Evolutionary conservation across 768 basidiomycete species (phyloP).

Genomic region (Phlebiopsis gigantea): DNA sequence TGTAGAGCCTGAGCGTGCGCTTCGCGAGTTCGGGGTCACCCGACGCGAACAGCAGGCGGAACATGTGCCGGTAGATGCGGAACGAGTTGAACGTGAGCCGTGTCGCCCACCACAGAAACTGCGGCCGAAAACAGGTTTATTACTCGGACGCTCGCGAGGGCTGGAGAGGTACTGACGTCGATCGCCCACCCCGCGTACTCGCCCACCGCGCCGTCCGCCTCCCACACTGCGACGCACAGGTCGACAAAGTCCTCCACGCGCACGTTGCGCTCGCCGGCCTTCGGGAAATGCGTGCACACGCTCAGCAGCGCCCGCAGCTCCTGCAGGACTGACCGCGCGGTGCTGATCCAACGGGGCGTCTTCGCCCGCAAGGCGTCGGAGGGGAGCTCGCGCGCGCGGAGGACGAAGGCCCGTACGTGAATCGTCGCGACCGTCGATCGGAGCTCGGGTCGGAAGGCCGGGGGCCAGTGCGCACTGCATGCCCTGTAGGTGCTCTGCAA

Average conservation of each 20-base stretch:
- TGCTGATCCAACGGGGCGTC: slow-evolving; percentile 54
- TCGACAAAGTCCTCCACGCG: slow-evolving; percentile 84
- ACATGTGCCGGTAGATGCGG: slow-evolving; percentile 80
- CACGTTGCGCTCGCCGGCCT: slow-evolving; percentile 71
- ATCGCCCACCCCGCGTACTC: slow-evolving; percentile 73
- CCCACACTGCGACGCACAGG: slow-evolving; percentile 77
- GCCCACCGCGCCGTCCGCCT: slow-evolving; percentile 58
- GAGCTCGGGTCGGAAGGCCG: slow-evolving; percentile 72
- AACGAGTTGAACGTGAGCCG: slow-evolving; percentile 92
- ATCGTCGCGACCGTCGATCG: slow-evolving; percentile 65
- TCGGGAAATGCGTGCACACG: slow-evolving; percentile 70
- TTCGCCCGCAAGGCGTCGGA: slow-evolving; percentile 20
- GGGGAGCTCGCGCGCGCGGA: slow-evolving; percentile 30
- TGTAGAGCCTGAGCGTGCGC: slow-evolving; percentile 75
- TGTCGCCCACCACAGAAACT: slow-evolving; percentile 94
- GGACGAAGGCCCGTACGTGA: slow-evolving; percentile 66
- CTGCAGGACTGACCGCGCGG: slow-evolving; percentile 59
- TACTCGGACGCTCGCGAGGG: not conserved
- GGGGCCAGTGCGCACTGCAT: slow-evolving; percentile 69
- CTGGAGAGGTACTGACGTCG: slow-evolving; percentile 50
- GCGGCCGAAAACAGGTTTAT: slow-evolving; percentile 2
- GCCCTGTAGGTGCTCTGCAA: slow-evolving; percentile 57
- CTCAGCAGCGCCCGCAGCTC: slow-evolving; percentile 68
- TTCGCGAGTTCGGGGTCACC: slow-evolving; percentile 60
- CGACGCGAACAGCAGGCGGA: slow-evolving; percentile 59